Percentiles rank a stretch among this genome's conserved stretches.
phyloP scores from a whole-genome alignment of 73 alveolate genomes.

The Tetrahymena malaccensis region DNA sequence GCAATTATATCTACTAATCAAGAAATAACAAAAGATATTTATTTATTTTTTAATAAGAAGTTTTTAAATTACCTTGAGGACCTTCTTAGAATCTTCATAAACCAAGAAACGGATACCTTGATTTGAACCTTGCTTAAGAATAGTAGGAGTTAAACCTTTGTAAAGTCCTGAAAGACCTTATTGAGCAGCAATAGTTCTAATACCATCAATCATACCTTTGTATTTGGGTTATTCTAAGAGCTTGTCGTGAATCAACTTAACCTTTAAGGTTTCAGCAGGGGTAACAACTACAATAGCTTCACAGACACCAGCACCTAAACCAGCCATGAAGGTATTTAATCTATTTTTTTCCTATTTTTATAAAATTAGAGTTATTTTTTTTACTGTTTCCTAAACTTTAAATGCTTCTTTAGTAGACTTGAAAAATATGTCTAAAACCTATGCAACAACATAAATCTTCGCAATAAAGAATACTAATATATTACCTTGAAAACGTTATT shows the following conservation, averaged over 20 bases:
- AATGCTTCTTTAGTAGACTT: not conserved
- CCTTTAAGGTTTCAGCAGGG: conserved; percentile 86
- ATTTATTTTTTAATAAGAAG: not conserved
- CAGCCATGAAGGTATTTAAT: conserved; percentile 67
- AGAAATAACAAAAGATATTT: too few relatives aligned
- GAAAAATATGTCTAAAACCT: not conserved
- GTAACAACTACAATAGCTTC: conserved; percentile 90
- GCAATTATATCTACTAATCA: not conserved
- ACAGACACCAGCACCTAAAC: conserved; percentile 79
- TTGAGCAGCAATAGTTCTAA: conserved; percentile 50
- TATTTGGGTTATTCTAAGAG: conserved; percentile 66
- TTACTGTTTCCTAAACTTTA: not conserved
- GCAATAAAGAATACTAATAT: not conserved
- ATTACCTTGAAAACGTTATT: conserved; percentile 52
- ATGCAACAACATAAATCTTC: not conserved
- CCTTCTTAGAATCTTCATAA: conserved; percentile 63
- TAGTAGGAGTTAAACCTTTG: conserved; percentile 76
- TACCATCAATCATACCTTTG: conserved; percentile 77
- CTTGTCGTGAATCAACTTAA: conserved; percentile 80
- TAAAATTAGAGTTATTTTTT: not conserved
- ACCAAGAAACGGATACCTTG: conserved; percentile 85
- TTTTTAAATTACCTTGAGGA: conserved; percentile 2
- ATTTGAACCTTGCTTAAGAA: conserved; percentile 74
- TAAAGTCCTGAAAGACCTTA: conserved; percentile 76
- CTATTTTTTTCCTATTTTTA: conserved; percentile 16